These are phyloP conservation scores for Exophiala aquamarina DNA, from an alignment of 2,329 filamentous ascomycete genomes.

Conservation along the genomic window DNA sequence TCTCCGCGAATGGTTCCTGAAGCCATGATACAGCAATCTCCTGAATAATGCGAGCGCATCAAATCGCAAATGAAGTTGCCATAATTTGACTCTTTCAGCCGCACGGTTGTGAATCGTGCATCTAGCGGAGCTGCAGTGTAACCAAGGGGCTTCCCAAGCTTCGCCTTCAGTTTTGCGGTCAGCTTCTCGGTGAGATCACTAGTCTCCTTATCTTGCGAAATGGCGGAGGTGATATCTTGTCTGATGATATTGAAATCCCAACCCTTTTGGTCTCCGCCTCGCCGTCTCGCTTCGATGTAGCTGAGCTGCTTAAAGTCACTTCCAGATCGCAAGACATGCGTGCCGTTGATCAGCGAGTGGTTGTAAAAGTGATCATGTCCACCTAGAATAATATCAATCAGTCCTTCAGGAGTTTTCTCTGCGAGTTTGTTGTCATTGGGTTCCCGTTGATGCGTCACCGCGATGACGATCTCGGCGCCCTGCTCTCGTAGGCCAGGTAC, in stretches of 20 bases:
- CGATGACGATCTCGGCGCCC: constrained; percentile 80
- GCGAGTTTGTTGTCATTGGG: constrained; percentile 88
- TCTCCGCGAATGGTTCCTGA: constrained; percentile 84
- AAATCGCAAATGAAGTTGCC: constrained; percentile 91
- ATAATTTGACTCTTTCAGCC: constrained; percentile 75
- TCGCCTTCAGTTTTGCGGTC: constrained; percentile 71
- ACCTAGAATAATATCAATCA: constrained; percentile 82
- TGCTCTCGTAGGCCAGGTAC: constrained; percentile 70
- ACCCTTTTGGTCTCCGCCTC: constrained; percentile 42
- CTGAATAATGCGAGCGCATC: constrained; percentile 78
- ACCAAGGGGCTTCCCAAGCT: constrained; percentile 78
- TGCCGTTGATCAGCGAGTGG: constrained; percentile 74
- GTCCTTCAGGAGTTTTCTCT: constrained; percentile 64
- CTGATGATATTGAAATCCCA: constrained; percentile 81
- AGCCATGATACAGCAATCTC: constrained; percentile 82
- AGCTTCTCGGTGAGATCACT: constrained; percentile 65
- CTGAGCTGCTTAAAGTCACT: constrained; percentile 91
- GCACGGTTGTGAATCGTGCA: constrained; percentile 80
- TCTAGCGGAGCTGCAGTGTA: constrained; percentile 82
- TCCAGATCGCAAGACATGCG: constrained; percentile 81
- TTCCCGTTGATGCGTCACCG: constrained; percentile 81
- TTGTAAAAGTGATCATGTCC: constrained; percentile 89
- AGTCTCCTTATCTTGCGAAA: constrained; percentile 64
- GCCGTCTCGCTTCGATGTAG: constrained; percentile 74
- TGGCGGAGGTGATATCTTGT: constrained; percentile 68